Percentiles rank a stretch among this genome's conserved stretches.
Conservation (phyloP, 805 yeast genomes). For the Suhomyces sp. region DNA sequence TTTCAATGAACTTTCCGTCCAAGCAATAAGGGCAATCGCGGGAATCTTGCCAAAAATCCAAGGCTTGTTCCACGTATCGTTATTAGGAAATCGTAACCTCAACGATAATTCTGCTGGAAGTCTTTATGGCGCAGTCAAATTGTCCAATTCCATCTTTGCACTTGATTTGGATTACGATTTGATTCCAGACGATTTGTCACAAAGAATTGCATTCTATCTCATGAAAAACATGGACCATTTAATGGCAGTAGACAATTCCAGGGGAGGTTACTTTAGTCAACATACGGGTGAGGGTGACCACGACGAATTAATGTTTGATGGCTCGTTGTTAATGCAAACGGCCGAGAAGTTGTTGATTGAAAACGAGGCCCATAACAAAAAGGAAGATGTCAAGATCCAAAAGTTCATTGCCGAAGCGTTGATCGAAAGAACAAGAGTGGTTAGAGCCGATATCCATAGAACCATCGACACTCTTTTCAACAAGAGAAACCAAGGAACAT, state of each 20-base stretch:
- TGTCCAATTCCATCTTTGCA: slow-evolving; percentile 44
- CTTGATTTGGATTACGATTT: slow-evolving; percentile 54
- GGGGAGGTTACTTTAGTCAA: slow-evolving; percentile 27
- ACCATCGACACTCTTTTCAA: slow-evolving; percentile 50
- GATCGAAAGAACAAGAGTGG: slow-evolving; percentile 48
- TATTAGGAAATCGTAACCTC: slow-evolving; percentile 49
- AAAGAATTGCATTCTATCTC: slow-evolving; percentile 52
- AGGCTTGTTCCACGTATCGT: slow-evolving; percentile 51
- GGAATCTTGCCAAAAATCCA: slow-evolving; percentile 46
- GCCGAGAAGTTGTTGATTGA: slow-evolving; percentile 61
- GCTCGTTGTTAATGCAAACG: slow-evolving; percentile 67
- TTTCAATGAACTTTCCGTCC: slow-evolving; percentile 46
- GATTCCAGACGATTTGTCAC: slow-evolving; percentile 49
- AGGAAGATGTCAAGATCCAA: slow-evolving; percentile 39
- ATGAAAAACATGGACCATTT: slow-evolving; percentile 55
- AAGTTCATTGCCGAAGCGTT: slow-evolving; percentile 48
- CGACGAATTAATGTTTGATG: slow-evolving; percentile 73
- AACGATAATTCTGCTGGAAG: slow-evolving; percentile 45
- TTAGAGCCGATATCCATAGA: slow-evolving; percentile 50
- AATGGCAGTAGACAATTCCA: slow-evolving; percentile 22
- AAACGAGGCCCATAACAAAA: slow-evolving; percentile 16
- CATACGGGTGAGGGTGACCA: slow-evolving; percentile 58
- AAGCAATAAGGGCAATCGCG: slow-evolving; percentile 48
- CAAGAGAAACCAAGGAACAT: slow-evolving; percentile 42
- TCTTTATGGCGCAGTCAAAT: slow-evolving; percentile 48